Evolutionary conservation across 345 rosid species (phyloP).

Genomic region (Gossypium ekmanianum): DNA sequence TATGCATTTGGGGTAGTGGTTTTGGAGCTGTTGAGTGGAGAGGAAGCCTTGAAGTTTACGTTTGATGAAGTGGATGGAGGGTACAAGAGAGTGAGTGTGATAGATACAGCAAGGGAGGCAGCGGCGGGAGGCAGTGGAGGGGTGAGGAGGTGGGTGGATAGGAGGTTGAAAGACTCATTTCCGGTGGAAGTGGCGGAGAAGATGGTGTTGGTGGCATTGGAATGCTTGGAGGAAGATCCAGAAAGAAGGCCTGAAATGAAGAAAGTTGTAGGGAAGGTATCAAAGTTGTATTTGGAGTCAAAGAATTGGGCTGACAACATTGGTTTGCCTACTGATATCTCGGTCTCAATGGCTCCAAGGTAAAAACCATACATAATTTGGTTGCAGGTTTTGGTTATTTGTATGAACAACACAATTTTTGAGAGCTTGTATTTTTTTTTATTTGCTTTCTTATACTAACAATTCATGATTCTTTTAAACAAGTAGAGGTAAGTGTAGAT

Average conservation of each 20-base stretch:
- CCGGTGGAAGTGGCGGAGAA: constrained; percentile 61
- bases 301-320: constrained; percentile 43
- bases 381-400: neutral
- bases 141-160: constrained; percentile 56
- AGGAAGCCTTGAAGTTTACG: constrained; percentile 24
- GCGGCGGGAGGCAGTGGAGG: constrained; percentile 24
- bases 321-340: constrained; percentile 36
- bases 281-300: constrained; percentile 43
- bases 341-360: constrained; percentile 53
- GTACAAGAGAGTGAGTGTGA: constrained; percentile 32
- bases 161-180: constrained; percentile 54
- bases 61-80: constrained; percentile 33
- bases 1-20: constrained; percentile 24
- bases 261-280: constrained; percentile 35
- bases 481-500: no score
- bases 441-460: no score
- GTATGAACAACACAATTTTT: neutral
- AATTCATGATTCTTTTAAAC: no score
- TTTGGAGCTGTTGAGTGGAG: constrained; percentile 18
- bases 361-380: constrained; percentile 23
- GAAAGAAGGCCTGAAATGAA: constrained; percentile 50
- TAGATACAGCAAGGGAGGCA: constrained; percentile 42
- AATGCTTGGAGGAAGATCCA: constrained; percentile 50
- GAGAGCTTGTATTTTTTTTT: no score
- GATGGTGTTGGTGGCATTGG: constrained; percentile 44